Conservation (phyloP, 139 green algal species). For the Picochlorum sp. region DNA sequence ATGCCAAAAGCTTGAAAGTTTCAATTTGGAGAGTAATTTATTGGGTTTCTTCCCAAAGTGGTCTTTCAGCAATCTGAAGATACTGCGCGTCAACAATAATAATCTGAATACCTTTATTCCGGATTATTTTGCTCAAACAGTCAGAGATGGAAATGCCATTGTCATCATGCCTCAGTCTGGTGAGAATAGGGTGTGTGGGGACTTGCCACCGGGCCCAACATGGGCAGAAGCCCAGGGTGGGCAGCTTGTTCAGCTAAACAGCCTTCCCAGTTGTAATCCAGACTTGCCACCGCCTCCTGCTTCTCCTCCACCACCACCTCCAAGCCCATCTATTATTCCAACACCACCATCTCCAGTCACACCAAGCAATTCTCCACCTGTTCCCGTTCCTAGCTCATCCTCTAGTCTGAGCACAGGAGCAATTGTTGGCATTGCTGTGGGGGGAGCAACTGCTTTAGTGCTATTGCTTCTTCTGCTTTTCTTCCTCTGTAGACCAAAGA, state of each 20-base stretch:
- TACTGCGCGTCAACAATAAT: not conserved
- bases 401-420: slow-evolving; percentile 7
- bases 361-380: too few relatives aligned
- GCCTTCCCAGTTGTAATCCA: not conserved
- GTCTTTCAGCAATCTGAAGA: slow-evolving; percentile 2
- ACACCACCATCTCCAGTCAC: not conserved
- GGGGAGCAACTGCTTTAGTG: slow-evolving; percentile 14
- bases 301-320: slow-evolving; percentile 5
- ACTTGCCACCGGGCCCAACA: not conserved
- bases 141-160: not conserved
- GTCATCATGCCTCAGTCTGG: slow-evolving; percentile 18
- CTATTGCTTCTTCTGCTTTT: slow-evolving; percentile 1
- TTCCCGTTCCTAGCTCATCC: too few relatives aligned
- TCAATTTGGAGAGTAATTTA: slow-evolving; percentile 3
- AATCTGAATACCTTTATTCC: not conserved
- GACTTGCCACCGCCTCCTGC: not conserved
- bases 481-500: slow-evolving; percentile 7
- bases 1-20: not conserved
- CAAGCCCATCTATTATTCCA: not conserved
- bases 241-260: not conserved
- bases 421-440: slow-evolving; percentile 21
- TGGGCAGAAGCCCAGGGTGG: not conserved
- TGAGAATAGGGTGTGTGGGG: slow-evolving; percentile 10
- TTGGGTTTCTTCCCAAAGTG: slow-evolving; percentile 10
- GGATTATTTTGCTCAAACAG: not conserved